Percentiles rank a stretch among this genome's conserved stretches.
phyloP scores from a whole-genome alignment of 495 filamentous ascomycete species.

The Podospora comata region DNA sequence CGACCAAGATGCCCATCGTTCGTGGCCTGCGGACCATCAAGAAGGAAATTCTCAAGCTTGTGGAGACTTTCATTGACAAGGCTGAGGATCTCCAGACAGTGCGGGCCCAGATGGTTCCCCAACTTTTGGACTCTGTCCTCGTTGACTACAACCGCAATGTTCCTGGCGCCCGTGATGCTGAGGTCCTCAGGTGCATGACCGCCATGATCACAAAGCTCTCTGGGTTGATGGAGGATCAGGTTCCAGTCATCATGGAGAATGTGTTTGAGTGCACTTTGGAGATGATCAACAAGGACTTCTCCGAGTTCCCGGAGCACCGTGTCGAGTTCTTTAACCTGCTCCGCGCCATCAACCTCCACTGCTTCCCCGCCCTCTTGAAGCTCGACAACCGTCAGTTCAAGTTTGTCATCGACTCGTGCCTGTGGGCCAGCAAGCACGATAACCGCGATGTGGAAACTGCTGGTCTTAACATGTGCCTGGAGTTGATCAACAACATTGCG shows the following conservation, averaged over 20 bases:
- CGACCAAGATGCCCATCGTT: conserved; percentile 96
- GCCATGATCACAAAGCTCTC: conserved; percentile 87
- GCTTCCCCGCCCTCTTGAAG: conserved; percentile 90
- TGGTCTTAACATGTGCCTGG: conserved; percentile 97
- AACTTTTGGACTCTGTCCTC: conserved; percentile 90
- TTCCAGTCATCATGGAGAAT: conserved; percentile 95
- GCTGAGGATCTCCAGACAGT: conserved; percentile 94
- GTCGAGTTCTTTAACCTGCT: conserved; percentile 98
- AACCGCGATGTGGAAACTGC: conserved; percentile 97
- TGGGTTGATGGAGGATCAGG: conserved; percentile 93
- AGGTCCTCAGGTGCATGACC: conserved; percentile 96
- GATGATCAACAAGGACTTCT: conserved; percentile 99
- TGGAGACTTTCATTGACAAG: conserved; percentile 96
- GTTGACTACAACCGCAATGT: conserved; percentile 97
- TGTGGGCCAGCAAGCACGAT: conserved; percentile 99
- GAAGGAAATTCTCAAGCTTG: conserved; percentile 97
- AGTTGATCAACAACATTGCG: conserved; percentile 95
- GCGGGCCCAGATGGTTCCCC: conserved; percentile 87
- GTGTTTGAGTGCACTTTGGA: conserved; percentile 98
- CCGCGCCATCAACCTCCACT: conserved; percentile 91
- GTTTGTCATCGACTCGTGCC: conserved; percentile 97
- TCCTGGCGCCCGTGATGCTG: conserved; percentile 90
- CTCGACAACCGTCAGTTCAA: conserved; percentile 96
- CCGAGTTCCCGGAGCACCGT: conserved; percentile 95
- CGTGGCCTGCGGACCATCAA: conserved; percentile 95